These are phyloP conservation scores for Plasmodium coatneyi DNA, from an alignment of 169 alveolate species.

Conservation along the genomic window DNA sequence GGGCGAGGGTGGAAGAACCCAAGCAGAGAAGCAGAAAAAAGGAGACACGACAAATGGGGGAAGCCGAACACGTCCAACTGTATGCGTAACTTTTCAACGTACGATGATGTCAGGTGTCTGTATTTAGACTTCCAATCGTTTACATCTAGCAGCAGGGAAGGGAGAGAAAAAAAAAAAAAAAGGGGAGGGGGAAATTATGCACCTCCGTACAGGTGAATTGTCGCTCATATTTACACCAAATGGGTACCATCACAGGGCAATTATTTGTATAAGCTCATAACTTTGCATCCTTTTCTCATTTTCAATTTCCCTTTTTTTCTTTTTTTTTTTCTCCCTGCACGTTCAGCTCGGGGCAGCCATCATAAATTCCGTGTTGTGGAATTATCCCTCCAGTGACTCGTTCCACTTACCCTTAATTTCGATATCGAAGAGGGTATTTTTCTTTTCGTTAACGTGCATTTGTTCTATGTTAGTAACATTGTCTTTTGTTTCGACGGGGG, in stretches of 20 bases:
- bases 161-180: background rate
- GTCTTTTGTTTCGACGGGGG: background rate
- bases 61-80: background rate
- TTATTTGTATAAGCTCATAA: background rate
- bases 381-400: background rate
- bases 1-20: background rate
- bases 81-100: background rate
- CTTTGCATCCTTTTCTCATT: background rate
- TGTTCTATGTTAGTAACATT: background rate
- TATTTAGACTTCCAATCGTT: conserved; percentile 58
- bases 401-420: conserved; percentile 38
- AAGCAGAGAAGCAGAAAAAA: background rate
- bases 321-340: background rate
- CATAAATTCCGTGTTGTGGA: background rate
- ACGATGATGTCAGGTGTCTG: conserved; percentile 57
- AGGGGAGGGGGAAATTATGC: background rate
- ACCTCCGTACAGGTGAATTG: background rate
- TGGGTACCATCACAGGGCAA: background rate
- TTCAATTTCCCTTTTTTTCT: background rate
- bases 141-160: conserved; percentile 11
- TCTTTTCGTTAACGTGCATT: background rate
- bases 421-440: background rate
- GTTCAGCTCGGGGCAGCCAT: background rate
- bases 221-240: background rate
- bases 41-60: background rate